Percentiles rank a stretch among this genome's conserved stretches.
Evolutionary conservation across 1,284 basidiomycete species (phyloP).

Genomic region (Phellopilus nigrolimitatus): DNA sequence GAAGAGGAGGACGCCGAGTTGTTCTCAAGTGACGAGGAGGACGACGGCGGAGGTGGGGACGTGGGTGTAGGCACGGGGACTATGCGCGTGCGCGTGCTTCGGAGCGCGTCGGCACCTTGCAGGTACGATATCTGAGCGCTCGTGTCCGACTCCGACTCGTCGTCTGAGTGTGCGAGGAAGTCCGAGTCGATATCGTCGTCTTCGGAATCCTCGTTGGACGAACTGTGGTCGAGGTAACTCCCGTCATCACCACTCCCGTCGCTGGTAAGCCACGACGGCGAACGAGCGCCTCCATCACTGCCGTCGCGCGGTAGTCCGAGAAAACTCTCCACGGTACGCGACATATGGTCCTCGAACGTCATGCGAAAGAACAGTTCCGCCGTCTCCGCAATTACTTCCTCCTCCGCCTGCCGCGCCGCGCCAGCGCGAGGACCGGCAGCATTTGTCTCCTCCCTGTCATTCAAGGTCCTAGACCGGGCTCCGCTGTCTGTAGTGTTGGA

Average conservation of each 20-base stretch:
- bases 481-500: too few relatives aligned
- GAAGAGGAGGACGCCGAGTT: too few relatives aligned
- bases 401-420: too few relatives aligned
- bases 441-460: too few relatives aligned
- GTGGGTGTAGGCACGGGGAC: not conserved
- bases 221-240: constrained; percentile 4
- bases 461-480: too few relatives aligned
- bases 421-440: too few relatives aligned
- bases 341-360: not conserved
- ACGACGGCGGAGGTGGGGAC: not conserved
- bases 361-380: not conserved
- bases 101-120: not conserved
- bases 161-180: constrained; percentile 5
- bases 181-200: not conserved
- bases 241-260: constrained; percentile 1
- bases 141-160: not conserved
- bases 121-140: not conserved
- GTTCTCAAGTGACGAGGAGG: too few relatives aligned
- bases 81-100: not conserved
- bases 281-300: not conserved
- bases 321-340: not conserved
- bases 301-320: not conserved
- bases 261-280: too few relatives aligned
- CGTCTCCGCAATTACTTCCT: not conserved
- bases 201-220: not conserved